Conservation (phyloP, 2,329 filamentous ascomycete genomes). For the Hypoxylon sp. region DNA sequence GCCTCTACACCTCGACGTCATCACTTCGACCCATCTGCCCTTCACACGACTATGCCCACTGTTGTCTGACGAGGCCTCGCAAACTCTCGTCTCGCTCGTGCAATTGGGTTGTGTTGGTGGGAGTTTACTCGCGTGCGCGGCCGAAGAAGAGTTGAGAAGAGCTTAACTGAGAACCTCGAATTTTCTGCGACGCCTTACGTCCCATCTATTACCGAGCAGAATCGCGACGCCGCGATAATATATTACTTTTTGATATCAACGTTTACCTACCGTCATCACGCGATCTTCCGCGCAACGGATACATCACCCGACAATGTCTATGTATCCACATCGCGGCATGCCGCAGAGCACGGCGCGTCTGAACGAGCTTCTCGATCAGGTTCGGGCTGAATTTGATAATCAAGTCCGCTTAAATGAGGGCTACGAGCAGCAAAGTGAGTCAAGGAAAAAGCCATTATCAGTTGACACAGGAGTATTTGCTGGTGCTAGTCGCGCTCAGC, state of each 20-base stretch:
- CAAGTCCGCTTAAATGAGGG: conserved; percentile 85
- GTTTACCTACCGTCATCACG: conserved; percentile 8
- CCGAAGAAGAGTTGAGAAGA: conserved; percentile 14
- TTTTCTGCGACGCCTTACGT: conserved; percentile 16
- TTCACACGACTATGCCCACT: conserved; percentile 45
- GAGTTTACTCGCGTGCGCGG: conserved; percentile 20
- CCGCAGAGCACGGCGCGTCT: conserved; percentile 74
- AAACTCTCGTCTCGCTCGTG: conserved; percentile 39
- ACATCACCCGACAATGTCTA: conserved; percentile 65
- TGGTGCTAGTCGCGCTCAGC: conserved; percentile 2
- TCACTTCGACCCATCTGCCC: conserved; percentile 21
- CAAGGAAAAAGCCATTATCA: conserved; percentile 11
- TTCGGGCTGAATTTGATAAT: conserved; percentile 90
- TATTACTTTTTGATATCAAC: conserved; percentile 9
- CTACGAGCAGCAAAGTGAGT: conserved; percentile 94
- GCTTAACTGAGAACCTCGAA: conserved; percentile 1
- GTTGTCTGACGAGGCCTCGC: conserved; percentile 46
- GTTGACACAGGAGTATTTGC: not conserved
- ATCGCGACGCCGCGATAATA: conserved; percentile 19
- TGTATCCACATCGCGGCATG: conserved; percentile 94
- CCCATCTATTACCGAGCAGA: not conserved
- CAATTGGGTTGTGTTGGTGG: conserved; percentile 40
- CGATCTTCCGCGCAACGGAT: conserved; percentile 23
- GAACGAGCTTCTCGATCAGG: conserved; percentile 90
- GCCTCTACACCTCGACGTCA: conserved; percentile 1